Evolutionary conservation across 139 green algal species (phyloP).

Genomic region (Nannochloris sp.): DNA sequence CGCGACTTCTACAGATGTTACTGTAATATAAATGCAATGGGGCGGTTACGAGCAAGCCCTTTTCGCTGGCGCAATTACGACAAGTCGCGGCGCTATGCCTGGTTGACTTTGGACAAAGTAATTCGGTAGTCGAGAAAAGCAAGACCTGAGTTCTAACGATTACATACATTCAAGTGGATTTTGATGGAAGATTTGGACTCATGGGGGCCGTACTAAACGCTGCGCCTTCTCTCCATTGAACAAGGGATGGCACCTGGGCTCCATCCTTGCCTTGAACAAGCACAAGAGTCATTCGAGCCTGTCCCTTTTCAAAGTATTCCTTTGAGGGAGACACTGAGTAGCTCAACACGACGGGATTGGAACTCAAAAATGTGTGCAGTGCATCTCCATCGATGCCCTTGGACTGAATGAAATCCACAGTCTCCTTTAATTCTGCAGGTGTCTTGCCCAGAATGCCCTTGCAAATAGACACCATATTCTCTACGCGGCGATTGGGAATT

Average conservation of each 20-base stretch:
- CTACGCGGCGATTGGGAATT: slow-evolving; percentile 7
- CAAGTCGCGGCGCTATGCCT: too few relatives aligned
- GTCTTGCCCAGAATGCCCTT: slow-evolving; percentile 17
- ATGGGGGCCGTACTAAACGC: slow-evolving; percentile 18
- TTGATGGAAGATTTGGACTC: slow-evolving; percentile 4
- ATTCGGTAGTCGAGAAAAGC: too few relatives aligned
- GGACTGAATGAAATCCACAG: slow-evolving; percentile 13
- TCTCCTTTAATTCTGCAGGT: slow-evolving; percentile 2
- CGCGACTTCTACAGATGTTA: too few relatives aligned
- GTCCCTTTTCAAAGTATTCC: slow-evolving; percentile 22
- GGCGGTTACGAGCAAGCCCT: too few relatives aligned
- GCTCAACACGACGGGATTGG: slow-evolving; percentile 22
- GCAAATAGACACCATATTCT: slow-evolving; percentile 26
- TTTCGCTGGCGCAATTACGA: too few relatives aligned
- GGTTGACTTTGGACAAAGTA: too few relatives aligned
- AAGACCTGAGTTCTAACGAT: too few relatives aligned
- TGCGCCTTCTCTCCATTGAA: slow-evolving; percentile 22
- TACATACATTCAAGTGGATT: too few relatives aligned
- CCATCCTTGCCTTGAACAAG: background rate
- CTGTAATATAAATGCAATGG: too few relatives aligned
- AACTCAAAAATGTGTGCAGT: slow-evolving; percentile 5
- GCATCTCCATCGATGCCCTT: slow-evolving; percentile 10
- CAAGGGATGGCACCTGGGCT: slow-evolving; percentile 9
- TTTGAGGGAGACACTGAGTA: slow-evolving; percentile 9
- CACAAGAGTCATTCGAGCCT: slow-evolving; percentile 9